Evolutionary conservation across 2,329 filamentous ascomycete species (phyloP).

Genomic region (Colletotrichum higginsianum): DNA sequence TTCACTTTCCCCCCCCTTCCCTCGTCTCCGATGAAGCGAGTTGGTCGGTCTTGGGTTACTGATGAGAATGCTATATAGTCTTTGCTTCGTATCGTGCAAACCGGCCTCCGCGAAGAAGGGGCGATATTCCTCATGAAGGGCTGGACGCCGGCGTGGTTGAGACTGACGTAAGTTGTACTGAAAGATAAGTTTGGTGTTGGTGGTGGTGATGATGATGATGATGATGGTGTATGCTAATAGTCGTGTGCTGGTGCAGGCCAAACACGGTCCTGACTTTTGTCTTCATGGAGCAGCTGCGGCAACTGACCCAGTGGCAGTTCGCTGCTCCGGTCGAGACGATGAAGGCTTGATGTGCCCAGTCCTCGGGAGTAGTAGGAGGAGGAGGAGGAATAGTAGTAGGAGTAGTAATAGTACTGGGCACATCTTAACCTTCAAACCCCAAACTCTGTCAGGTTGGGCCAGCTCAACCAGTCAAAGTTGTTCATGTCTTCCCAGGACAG

Average conservation of each 20-base stretch:
- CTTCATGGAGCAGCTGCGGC: slow-evolving; percentile 61
- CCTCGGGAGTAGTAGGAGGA: not conserved
- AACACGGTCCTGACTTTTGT: slow-evolving; percentile 63
- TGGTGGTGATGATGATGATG: too few species aligned
- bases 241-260: slow-evolving; percentile 50
- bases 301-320: slow-evolving; percentile 47
- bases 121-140: slow-evolving; percentile 61
- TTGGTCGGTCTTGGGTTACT: not conserved
- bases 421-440: slow-evolving; percentile 45
- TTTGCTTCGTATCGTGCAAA: slow-evolving; percentile 52
- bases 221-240: slow-evolving; percentile 13
- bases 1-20: too few species aligned
- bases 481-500: slow-evolving; percentile 73
- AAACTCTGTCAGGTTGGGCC: slow-evolving; percentile 61
- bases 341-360: slow-evolving; percentile 21
- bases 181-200: slow-evolving; percentile 38
- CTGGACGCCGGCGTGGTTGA: slow-evolving; percentile 62
- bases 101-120: slow-evolving; percentile 56
- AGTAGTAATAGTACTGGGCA: slow-evolving; percentile 20
- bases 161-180: slow-evolving; percentile 53
- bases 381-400: too few species aligned
- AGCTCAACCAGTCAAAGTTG: slow-evolving; percentile 71
- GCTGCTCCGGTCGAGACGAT: slow-evolving; percentile 32
- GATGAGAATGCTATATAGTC: slow-evolving; percentile 44
- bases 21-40: too few species aligned